Conservation (phyloP, 306 rosid species). For the Vigna unguiculata region DNA sequence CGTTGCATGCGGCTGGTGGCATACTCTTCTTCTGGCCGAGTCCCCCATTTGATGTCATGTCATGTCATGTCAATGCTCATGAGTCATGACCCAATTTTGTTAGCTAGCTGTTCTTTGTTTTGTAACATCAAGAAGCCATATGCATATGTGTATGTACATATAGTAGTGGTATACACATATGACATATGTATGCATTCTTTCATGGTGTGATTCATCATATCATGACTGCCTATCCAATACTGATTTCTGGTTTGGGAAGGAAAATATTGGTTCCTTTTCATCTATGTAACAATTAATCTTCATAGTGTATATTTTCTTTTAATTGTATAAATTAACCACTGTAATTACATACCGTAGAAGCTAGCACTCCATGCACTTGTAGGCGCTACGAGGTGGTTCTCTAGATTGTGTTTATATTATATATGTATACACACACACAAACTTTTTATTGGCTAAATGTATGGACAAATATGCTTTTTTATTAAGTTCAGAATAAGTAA, state of each 20-base stretch:
- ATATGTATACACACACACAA: no score
- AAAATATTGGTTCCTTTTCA: constrained; percentile 47
- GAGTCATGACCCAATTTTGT: constrained; percentile 77
- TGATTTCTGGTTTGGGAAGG: constrained; percentile 47
- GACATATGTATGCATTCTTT: constrained; percentile 58
- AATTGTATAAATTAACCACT: constrained; percentile 41
- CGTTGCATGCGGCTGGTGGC: constrained; percentile 99
- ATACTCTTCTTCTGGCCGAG: constrained; percentile 85
- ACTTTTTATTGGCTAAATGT: background rate
- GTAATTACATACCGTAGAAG: constrained; percentile 35
- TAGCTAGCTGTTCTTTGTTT: constrained; percentile 64
- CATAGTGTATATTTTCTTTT: constrained; percentile 41
- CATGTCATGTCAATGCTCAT: constrained; percentile 30
- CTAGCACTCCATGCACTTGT: constrained; percentile 31
- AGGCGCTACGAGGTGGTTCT: constrained; percentile 30
- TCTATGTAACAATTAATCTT: constrained; percentile 40
- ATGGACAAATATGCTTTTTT: background rate
- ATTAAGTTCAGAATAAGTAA: background rate
- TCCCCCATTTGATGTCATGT: constrained; percentile 66
- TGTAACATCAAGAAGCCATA: constrained; percentile 44
- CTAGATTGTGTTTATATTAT: constrained; percentile 4
- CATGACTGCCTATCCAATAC: constrained; percentile 41
- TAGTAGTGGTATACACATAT: constrained; percentile 50
- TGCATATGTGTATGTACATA: constrained; percentile 62
- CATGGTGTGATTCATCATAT: constrained; percentile 46